These are phyloP conservation scores for Talaromyces amestolkiae DNA, from an alignment of 2,329 filamentous ascomycete species.

Conservation along the genomic window DNA sequence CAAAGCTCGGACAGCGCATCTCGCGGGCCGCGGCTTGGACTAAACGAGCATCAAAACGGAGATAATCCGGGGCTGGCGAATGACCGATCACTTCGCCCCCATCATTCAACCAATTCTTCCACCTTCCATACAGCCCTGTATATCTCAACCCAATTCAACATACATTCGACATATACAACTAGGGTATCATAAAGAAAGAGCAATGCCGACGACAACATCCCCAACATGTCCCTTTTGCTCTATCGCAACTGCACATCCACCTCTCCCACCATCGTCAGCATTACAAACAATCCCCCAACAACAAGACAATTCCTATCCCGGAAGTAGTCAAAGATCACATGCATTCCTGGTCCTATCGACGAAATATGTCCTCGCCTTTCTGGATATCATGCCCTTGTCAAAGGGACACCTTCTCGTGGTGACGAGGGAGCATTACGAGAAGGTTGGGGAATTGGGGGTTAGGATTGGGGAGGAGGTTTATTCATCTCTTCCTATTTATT, in stretches of 20 bases:
- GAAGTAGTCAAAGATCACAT: slow-evolving; percentile 25
- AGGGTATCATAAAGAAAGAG: background rate
- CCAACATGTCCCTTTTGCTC: slow-evolving; percentile 57
- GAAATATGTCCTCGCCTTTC: slow-evolving; percentile 74
- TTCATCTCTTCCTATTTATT: background rate
- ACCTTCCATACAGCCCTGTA: background rate
- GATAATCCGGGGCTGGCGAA: slow-evolving; percentile 1
- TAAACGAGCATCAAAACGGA: slow-evolving; percentile 20
- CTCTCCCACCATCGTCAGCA: slow-evolving; percentile 26
- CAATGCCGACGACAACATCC: background rate
- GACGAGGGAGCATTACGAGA: slow-evolving; percentile 72
- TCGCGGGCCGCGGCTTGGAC: slow-evolving; percentile 25
- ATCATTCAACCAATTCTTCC: background rate
- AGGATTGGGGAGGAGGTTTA: slow-evolving; percentile 67
- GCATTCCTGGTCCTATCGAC: slow-evolving; percentile 71
- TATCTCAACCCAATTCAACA: background rate
- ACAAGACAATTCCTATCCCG: background rate
- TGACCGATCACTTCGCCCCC: background rate
- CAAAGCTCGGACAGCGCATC: slow-evolving; percentile 7
- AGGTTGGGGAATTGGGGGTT: slow-evolving; percentile 67
- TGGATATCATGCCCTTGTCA: slow-evolving; percentile 88
- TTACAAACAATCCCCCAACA: slow-evolving; percentile 4
- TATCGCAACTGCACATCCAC: slow-evolving; percentile 54
- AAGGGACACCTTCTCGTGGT: slow-evolving; percentile 79
- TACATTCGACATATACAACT: background rate